Percentiles rank a stretch among this genome's conserved stretches.
These are phyloP conservation scores for Ascoidea rubescens DNA, from an alignment of 805 yeast species.

Conservation along the genomic window DNA sequence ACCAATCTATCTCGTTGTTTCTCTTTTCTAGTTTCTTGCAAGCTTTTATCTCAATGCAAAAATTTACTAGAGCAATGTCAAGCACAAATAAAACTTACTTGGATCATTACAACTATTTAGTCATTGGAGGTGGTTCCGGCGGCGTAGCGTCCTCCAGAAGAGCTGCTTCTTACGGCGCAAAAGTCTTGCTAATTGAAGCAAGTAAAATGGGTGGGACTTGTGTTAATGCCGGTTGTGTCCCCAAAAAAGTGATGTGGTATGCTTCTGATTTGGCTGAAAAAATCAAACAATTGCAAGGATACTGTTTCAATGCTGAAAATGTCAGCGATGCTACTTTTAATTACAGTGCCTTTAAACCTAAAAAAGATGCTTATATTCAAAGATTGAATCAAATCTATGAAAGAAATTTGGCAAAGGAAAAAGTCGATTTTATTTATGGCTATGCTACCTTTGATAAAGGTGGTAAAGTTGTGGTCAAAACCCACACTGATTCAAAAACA, in stretches of 20 bases:
- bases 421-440: constrained; percentile 78
- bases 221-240: constrained; percentile 98
- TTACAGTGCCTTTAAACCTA: constrained; percentile 71
- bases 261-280: constrained; percentile 82
- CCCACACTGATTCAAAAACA: constrained; percentile 40
- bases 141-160: constrained; percentile 98
- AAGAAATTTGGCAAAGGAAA: constrained; percentile 74
- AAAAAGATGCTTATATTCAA: constrained; percentile 83
- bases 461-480: constrained; percentile 64
- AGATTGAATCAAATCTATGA: constrained; percentile 91
- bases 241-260: constrained; percentile 98
- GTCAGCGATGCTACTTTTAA: constrained; percentile 49
- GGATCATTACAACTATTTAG: constrained; percentile 74
- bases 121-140: constrained; percentile 98
- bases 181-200: constrained; percentile 70
- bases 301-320: constrained; percentile 55
- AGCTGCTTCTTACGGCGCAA: constrained; percentile 89
- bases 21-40: too few species aligned
- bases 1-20: too few species aligned
- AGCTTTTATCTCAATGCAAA: too few species aligned
- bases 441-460: constrained; percentile 63
- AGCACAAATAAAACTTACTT: constrained; percentile 32
- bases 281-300: constrained; percentile 61
- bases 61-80: neutral
- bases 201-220: constrained; percentile 92